Evolutionary conservation across 805 yeast species (phyloP).

Genomic region (Kluyveromyces lactis): DNA sequence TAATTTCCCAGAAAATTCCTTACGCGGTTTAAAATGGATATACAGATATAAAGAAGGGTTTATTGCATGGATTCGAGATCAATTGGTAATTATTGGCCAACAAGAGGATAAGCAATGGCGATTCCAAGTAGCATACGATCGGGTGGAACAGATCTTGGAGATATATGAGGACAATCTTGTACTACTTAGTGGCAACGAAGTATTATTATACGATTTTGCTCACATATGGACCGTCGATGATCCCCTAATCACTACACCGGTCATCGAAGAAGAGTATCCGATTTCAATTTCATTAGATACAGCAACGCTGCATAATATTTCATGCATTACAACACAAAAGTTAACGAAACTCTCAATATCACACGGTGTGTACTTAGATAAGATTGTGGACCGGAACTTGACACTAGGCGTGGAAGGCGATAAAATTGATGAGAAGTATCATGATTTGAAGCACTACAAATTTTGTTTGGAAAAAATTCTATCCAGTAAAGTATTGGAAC

Average conservation of each 20-base stretch:
- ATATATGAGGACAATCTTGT: constrained; percentile 17
- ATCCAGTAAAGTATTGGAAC: constrained; percentile 19
- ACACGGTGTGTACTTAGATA: constrained; percentile 26
- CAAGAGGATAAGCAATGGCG: constrained; percentile 14
- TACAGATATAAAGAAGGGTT: constrained; percentile 18
- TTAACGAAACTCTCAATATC: constrained; percentile 15
- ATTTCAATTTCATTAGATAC: constrained; percentile 21
- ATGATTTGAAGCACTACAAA: constrained; percentile 21
- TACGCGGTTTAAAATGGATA: constrained; percentile 19
- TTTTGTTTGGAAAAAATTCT: constrained; percentile 29
- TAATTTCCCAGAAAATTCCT: constrained; percentile 3
- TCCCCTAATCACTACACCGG: constrained; percentile 10
- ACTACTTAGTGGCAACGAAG: constrained; percentile 14
- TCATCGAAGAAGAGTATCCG: constrained; percentile 25
- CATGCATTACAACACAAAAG: constrained; percentile 14
- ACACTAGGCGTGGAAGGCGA: constrained; percentile 8
- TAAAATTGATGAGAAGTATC: constrained; percentile 18
- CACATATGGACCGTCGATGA: constrained; percentile 18
- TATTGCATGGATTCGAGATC: constrained; percentile 15
- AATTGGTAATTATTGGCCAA: constrained; percentile 13
- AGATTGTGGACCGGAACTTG: constrained; percentile 16
- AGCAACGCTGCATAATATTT: constrained; percentile 24
- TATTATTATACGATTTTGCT: constrained; percentile 13
- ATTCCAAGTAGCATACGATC: constrained; percentile 11
- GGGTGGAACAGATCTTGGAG: constrained; percentile 25